Evolutionary conservation across 305 asterid genomes (phyloP).

Genomic region (Petunia hybrid): DNA sequence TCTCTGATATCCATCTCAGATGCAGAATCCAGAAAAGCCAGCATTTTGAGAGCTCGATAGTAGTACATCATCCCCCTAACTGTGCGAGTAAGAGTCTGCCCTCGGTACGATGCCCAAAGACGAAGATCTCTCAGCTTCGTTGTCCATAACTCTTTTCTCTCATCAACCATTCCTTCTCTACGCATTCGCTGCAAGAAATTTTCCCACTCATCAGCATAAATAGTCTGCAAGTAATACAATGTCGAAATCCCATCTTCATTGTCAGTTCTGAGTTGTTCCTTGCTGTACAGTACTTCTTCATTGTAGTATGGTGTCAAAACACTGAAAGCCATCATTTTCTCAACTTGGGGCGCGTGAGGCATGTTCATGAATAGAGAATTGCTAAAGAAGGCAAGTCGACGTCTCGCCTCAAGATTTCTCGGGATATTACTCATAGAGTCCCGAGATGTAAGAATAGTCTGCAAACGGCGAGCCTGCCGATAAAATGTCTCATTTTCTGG

Average conservation of each 20-base stretch:
- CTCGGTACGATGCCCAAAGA: slow-evolving; percentile 97
- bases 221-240: slow-evolving; percentile 90
- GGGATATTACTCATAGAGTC: slow-evolving; percentile 93
- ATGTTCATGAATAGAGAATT: slow-evolving; percentile 97
- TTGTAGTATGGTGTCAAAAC: slow-evolving; percentile 97
- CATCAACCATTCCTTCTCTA: slow-evolving; percentile 82
- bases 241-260: slow-evolving; percentile 98
- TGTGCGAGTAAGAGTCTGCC: slow-evolving; percentile 95
- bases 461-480: slow-evolving; percentile 85
- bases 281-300: slow-evolving; percentile 90
- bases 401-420: slow-evolving; percentile 94
- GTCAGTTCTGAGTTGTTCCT: slow-evolving; percentile 90
- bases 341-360: slow-evolving; percentile 98
- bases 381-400: slow-evolving; percentile 95
- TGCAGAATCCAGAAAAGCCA: slow-evolving; percentile 90
- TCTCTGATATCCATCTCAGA: slow-evolving; percentile 91
- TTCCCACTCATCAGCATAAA: slow-evolving; percentile 93
- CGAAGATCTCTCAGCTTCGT: slow-evolving; percentile 84
- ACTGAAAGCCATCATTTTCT: slow-evolving; percentile 97
- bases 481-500: slow-evolving; percentile 73
- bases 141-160: slow-evolving; percentile 78
- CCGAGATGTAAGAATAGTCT: slow-evolving; percentile 85
- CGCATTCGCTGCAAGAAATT: slow-evolving; percentile 94
- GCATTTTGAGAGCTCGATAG: slow-evolving; percentile 91
- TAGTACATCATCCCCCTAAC: slow-evolving; percentile 98